Percentiles rank a stretch among this genome's conserved stretches.
Conservation (phyloP, 805 yeast species). For the Saturnispora ahearnii region DNA sequence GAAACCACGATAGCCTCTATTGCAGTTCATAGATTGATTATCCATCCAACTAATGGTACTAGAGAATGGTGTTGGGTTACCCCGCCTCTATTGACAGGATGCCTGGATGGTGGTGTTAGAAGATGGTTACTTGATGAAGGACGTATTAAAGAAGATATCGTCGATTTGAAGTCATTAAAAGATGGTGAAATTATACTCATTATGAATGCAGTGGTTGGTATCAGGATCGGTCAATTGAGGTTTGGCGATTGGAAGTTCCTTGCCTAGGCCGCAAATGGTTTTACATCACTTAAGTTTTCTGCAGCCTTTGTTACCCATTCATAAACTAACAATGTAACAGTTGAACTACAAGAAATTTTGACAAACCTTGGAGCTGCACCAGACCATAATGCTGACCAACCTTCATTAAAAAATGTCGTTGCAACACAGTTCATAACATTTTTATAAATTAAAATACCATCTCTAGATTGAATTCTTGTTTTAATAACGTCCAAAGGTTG, state of each 20-base stretch:
- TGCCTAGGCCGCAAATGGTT: conserved; percentile 24
- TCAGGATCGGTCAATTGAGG: conserved; percentile 48
- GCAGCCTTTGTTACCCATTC: conserved; percentile 45
- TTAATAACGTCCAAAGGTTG: conserved; percentile 88
- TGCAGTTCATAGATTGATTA: conserved; percentile 42
- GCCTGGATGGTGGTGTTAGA: conserved; percentile 78
- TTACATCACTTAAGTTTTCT: conserved; percentile 18
- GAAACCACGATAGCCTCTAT: conserved; percentile 83
- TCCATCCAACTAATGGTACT: conserved; percentile 22
- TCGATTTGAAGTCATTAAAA: conserved; percentile 37
- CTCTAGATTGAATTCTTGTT: conserved; percentile 75
- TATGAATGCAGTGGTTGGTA: conserved; percentile 80
- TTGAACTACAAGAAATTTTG: conserved; percentile 64
- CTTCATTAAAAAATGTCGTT: conserved; percentile 39
- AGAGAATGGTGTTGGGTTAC: conserved; percentile 58
- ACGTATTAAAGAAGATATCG: conserved; percentile 17
- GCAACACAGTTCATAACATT: conserved; percentile 53
- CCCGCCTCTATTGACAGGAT: conserved; percentile 70
- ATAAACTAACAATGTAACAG: conserved; percentile 57
- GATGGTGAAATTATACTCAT: conserved; percentile 65
- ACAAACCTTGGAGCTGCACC: conserved; percentile 62
- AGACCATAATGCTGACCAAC: conserved; percentile 40
- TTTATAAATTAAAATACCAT: conserved; percentile 47
- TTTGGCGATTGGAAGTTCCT: conserved; percentile 2
- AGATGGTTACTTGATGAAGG: conserved; percentile 41